Base-by-base conservation (phyloP, 75 land plant genomes). In the Larix kaempferi region DNA sequence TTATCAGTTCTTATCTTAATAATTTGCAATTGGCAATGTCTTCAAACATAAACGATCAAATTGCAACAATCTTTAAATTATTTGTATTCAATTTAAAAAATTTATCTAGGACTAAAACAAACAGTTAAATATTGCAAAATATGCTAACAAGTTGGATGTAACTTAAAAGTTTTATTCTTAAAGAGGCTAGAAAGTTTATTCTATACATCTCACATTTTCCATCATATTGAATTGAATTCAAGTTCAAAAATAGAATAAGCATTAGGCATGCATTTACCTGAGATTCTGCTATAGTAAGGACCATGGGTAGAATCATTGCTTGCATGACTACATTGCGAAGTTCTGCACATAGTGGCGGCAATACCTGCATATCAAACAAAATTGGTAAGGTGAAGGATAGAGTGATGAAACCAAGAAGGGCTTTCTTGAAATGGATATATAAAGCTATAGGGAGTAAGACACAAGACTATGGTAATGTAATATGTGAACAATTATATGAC, bases 291-390 rank as follows among this genome's bases (percentile, higher is more conserved):
- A 94, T 96, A 5, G 93, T 94, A 56, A 96, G 91, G 77, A 96
- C 98, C 99, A 96, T 96, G 1, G 99, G 99, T 11, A 96, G 78
- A 80, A 96, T 96, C 95, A 96, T 94, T 76, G 99, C 95, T 59
- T 91, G 98, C 98, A 96, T 92, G n/a, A 94, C 95, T 79, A 91
- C 80, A 84, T 96, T 96, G 21, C 99, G 85, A 27, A 96, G 91
- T 79, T 96, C 99, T 60, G 93, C 92, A 87, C 98, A 96, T 59
- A 96, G 90, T 10, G 99, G 99, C 49, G 95, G 95, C 82, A 96
- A 90, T 27, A 96, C 98, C 99, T 96, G 78, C 84, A 86, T 26
- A 73, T 58, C n/a, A 55, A 74, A 62, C 67, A 29, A 15, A 15
- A 33, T 10, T 10, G 52, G 8, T 49, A 49, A 49, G 52, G 52